These are phyloP conservation scores for Starmerella potacharoeniae DNA, from an alignment of 805 yeast genomes.

Conservation along the genomic window DNA sequence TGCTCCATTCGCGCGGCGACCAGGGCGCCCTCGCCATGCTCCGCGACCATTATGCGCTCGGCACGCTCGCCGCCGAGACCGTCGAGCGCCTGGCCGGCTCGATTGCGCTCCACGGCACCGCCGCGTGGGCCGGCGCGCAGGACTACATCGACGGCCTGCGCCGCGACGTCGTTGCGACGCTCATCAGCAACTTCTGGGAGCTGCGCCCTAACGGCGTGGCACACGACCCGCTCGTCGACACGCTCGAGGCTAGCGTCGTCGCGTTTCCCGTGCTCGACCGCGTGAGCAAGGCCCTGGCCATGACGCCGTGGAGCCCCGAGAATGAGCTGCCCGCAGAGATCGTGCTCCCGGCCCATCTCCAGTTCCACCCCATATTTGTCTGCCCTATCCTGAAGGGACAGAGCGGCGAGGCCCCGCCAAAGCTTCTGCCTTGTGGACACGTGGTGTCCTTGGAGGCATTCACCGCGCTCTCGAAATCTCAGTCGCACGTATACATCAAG, in stretches of 20 bases:
- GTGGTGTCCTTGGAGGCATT: conserved; percentile 37
- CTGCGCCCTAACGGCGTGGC: not conserved
- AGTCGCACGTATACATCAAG: not conserved
- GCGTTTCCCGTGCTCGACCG: not conserved
- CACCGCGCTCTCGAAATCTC: not conserved
- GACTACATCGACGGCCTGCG: not conserved
- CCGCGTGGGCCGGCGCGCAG: not conserved
- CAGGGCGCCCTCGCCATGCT: not conserved
- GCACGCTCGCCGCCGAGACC: not conserved
- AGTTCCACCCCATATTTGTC: conserved; percentile 55
- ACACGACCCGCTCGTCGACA: not conserved
- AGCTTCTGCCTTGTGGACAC: conserved; percentile 55
- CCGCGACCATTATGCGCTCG: not conserved
- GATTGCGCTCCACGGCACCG: not conserved
- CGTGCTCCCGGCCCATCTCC: conserved; percentile 40
- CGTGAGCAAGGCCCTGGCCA: not conserved
- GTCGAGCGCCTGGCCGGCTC: conserved; percentile 1
- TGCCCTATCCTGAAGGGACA: conserved; percentile 64
- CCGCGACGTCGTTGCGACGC: not conserved
- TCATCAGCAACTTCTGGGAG: not conserved
- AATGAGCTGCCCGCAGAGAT: conserved; percentile 33
- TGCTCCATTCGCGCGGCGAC: not conserved
- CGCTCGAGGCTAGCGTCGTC: not conserved
- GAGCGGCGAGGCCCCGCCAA: conserved; percentile 41
- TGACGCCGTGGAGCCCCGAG: conserved; percentile 2